phyloP scores from a whole-genome alignment of 1,139 yeast genomes.

The Suzukiozyma palmioleophila region DNA sequence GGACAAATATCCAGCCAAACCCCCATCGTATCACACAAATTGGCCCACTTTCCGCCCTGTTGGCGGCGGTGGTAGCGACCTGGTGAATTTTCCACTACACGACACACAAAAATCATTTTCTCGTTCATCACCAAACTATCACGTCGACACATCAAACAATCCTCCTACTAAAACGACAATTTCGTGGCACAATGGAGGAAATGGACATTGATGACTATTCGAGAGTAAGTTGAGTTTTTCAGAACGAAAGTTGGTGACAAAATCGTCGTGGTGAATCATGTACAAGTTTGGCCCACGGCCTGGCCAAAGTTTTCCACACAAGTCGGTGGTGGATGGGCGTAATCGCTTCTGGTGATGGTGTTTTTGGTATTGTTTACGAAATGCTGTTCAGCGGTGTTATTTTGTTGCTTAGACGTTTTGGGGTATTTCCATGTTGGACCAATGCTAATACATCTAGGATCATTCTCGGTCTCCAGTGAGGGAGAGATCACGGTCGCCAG shows the following conservation, averaged over 20 bases:
- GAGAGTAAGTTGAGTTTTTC: slow-evolving; percentile 36
- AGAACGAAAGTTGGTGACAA: background rate
- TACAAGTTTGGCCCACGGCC: too few relatives aligned
- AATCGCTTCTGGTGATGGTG: slow-evolving; percentile 2
- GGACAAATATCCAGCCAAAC: too few relatives aligned
- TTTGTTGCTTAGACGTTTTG: slow-evolving; percentile 4
- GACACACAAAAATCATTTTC: too few relatives aligned
- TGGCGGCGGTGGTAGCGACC: too few relatives aligned
- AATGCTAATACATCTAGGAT: slow-evolving; percentile 31
- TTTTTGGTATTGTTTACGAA: background rate
- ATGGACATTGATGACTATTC: slow-evolving; percentile 56
- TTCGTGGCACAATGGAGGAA: slow-evolving; percentile 32
- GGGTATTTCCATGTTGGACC: slow-evolving; percentile 2
- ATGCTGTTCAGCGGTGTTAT: slow-evolving; percentile 5
- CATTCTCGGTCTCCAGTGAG: slow-evolving; percentile 47
- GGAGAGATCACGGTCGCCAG: slow-evolving; percentile 34
- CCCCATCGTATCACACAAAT: too few relatives aligned
- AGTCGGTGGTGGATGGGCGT: too few relatives aligned
- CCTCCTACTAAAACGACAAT: too few relatives aligned
- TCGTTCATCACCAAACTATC: too few relatives aligned
- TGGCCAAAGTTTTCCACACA: too few relatives aligned
- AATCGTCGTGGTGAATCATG: background rate
- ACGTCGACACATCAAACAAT: too few relatives aligned
- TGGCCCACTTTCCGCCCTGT: too few relatives aligned
- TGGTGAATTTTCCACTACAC: too few relatives aligned